Conservation (phyloP, 352 stramenopile genomes). For the Pythium dissotocum region DNA sequence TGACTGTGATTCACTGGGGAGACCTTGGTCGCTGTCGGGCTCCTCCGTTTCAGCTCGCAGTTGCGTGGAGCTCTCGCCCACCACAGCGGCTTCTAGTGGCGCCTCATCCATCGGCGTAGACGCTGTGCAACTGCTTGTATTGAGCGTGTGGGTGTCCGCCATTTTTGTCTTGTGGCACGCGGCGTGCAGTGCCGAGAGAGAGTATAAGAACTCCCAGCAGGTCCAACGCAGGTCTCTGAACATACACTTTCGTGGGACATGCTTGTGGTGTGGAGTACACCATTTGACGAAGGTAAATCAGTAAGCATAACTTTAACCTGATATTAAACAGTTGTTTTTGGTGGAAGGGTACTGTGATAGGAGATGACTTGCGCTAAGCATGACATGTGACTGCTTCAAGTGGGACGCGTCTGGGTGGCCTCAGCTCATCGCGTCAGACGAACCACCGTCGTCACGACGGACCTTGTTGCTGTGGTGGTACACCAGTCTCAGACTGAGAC, state of each 20-base stretch:
- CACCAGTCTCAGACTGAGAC: not conserved
- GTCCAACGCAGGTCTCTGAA: not conserved
- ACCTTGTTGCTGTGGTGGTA: not conserved
- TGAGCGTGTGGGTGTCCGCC: not conserved
- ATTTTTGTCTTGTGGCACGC: not conserved
- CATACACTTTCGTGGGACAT: constrained; percentile 3
- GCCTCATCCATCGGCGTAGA: not conserved
- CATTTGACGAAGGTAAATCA: not conserved
- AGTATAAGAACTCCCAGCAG: not conserved
- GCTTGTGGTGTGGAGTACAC: not conserved
- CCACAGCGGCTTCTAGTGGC: not conserved
- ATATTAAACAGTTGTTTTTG: not conserved
- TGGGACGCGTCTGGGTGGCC: not conserved
- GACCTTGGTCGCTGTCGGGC: not conserved
- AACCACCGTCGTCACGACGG: not conserved
- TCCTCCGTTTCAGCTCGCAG: not conserved
- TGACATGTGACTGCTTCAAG: not conserved
- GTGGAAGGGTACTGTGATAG: not conserved
- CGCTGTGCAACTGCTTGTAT: not conserved
- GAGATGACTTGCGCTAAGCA: not conserved
- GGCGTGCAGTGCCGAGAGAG: not conserved
- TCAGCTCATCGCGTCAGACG: not conserved
- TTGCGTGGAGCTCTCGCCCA: not conserved
- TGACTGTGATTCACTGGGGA: not conserved
- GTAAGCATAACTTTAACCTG: not conserved